Base-by-base conservation (phyloP, 768 basidiomycete species). In the Mycena indigotica region DNA sequence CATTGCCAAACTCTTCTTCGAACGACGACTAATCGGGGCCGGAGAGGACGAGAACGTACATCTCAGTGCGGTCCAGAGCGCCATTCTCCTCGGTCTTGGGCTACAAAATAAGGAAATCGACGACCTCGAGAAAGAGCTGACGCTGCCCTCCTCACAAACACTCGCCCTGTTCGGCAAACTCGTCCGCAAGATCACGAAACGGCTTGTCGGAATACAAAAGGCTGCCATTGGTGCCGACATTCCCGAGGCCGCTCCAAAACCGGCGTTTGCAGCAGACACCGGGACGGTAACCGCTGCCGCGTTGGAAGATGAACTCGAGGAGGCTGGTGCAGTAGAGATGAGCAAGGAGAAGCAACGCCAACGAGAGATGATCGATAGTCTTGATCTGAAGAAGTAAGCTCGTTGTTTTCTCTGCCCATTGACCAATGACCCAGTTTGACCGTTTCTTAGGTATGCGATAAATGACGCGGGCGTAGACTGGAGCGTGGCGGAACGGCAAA, bases 121-220 rank as follows among this genome's bases (percentile, higher is more conserved):
- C 69, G 91, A 91, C 29, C 80, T 96, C 21, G 95, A 96, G 91
- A 71, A 76, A 21, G 95, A 98, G 67, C 80, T 98, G 19, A 83
- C 85, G 5, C 75, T 98, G 0, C 89, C 93, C 0, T 91, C 95
- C 26, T 88, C 88, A 0, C 96, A 98, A 70, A 80, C 84, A 2
- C 80, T 99, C 5, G 96, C 96, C 0, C 77, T 98, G 30, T 95
- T 99, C 73, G 88, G 87, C 63, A 98, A 98, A 75, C 78, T 94
- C 35, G 75, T 98, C 51, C 86, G 93, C 52, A 94, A 95, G 73
- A 83, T 96, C 61, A 85, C 82, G 63, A 89, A 88, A 64, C 77
- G 79, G 21, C 75, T 98, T 48, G 79, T 85, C 25, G 88, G 90
- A 35, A 80, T 96, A 19, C 92, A 90, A 62, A 94, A 91, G 71